Conservation (phyloP, 495 filamentous ascomycete species). For the Penicillium daleae region DNA sequence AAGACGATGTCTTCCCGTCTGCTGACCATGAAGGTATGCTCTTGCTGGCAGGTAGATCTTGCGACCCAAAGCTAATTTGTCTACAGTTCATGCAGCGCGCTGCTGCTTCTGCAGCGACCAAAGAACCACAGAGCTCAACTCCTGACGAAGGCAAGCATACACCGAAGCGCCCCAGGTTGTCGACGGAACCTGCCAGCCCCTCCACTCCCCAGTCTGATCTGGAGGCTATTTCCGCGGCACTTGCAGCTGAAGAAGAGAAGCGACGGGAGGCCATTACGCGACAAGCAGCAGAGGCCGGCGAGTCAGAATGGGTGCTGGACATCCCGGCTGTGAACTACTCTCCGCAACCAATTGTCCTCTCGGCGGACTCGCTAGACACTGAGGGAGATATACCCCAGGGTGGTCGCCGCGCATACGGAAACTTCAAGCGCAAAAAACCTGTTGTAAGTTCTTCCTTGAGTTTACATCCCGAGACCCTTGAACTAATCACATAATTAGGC, state of each 20-base stretch:
- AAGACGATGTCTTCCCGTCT: slow-evolving; percentile 90
- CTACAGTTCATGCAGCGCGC: slow-evolving; percentile 92
- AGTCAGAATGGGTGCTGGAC: slow-evolving; percentile 84
- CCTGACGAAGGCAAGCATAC: slow-evolving; percentile 34
- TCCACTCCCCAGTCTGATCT: slow-evolving; percentile 43
- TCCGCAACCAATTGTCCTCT: slow-evolving; percentile 36
- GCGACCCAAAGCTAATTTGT: slow-evolving; percentile 13
- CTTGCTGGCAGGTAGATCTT: slow-evolving; percentile 5
- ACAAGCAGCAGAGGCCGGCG: slow-evolving; percentile 74
- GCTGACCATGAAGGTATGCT: slow-evolving; percentile 81
- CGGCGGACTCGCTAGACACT: slow-evolving; percentile 43
- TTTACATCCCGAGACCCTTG: not conserved
- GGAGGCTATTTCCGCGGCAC: slow-evolving; percentile 69
- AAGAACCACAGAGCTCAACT: slow-evolving; percentile 45
- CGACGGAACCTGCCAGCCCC: slow-evolving; percentile 37
- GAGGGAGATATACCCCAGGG: slow-evolving; percentile 37
- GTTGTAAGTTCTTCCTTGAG: slow-evolving; percentile 20
- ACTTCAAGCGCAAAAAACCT: slow-evolving; percentile 44
- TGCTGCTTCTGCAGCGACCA: slow-evolving; percentile 57
- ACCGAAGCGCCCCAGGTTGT: slow-evolving; percentile 51
- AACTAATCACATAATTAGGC: slow-evolving; percentile 10
- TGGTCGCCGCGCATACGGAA: slow-evolving; percentile 45
- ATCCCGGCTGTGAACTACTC: slow-evolving; percentile 23
- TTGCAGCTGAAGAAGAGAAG: slow-evolving; percentile 76
- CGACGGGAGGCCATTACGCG: slow-evolving; percentile 70